Base-by-base conservation (phyloP, 2,329 filamentous ascomycete genomes). In the Grosmannia clavigera region DNA sequence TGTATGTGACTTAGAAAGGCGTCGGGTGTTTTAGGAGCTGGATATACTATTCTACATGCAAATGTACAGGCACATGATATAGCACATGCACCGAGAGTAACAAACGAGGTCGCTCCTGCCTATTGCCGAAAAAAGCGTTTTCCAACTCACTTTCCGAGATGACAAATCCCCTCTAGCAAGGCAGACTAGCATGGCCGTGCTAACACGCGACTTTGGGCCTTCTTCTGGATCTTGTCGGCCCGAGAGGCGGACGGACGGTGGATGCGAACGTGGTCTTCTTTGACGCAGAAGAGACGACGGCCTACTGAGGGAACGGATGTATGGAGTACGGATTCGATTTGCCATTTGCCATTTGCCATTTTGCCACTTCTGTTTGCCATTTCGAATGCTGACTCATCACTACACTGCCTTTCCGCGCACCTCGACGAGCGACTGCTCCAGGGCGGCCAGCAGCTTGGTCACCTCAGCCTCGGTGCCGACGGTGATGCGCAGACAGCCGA, bases 181-280 rank as follows among this genome's bases (percentile, higher is more conserved):
- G 29, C 29, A 31, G 29, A 1, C 7, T 31, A 31, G 29, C 29
- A 31, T 4, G 7, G 29, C 4, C 29, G 7, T 22, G 6, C 46
- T 6, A 48, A 48, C n/a, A 48, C 22, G 46, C 16, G 19, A 6
- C 46, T 48, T 12, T 48, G 19, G n/a, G 46, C 46, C 46, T 22
- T 92, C 59, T 95, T 92, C 59, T 95, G 90, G 90, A 95, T 94
- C 59, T 89, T 88, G 0, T 92, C 84, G 58, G 90, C 90, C 0
- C 88, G 95, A 69, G 86, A 92, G 0, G 89, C 10, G 87, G 88
- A 0, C 77, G 88, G 14, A 88, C 88, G 0, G 83, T 95, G 1
- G 89, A 94, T 67, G 88, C 89, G 0, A 95, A 95, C 65, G 88
- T 94, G 68, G 86, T 95, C 1, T 94, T 95, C 1, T 94, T 95